Evolutionary conservation across 2,329 filamentous ascomycete species (phyloP).

Genomic region (Fusarium tuaranense): DNA sequence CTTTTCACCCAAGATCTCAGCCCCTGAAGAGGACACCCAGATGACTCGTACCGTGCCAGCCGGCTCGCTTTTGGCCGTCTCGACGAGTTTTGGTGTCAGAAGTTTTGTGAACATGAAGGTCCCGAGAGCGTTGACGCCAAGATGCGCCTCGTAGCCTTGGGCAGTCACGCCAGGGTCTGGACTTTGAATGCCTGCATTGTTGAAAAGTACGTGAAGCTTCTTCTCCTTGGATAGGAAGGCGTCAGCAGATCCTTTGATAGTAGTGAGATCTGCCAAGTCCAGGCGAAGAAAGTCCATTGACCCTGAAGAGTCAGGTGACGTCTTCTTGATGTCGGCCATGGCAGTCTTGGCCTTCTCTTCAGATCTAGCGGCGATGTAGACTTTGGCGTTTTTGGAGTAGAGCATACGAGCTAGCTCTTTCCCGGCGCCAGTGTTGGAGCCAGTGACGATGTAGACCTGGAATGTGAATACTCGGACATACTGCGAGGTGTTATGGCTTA

Average conservation of each 20-base stretch:
- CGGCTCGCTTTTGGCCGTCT: not conserved
- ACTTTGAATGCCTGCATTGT: constrained; percentile 48
- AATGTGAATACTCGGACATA: not conserved
- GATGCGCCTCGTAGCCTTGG: constrained; percentile 49
- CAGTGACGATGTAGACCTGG: constrained; percentile 62
- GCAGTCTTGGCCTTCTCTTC: constrained; percentile 41
- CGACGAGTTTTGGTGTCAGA: not conserved
- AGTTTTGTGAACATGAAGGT: not conserved
- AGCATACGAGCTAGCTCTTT: constrained; percentile 64
- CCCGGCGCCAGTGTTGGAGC: constrained; percentile 57
- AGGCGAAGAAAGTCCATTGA: constrained; percentile 46
- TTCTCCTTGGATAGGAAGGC: constrained; percentile 52
- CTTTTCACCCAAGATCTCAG: not conserved
- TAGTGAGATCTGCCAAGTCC: constrained; percentile 56
- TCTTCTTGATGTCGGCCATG: constrained; percentile 44
- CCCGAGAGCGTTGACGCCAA: not conserved
- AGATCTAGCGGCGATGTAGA: constrained; percentile 65
- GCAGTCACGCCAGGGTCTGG: constrained; percentile 5
- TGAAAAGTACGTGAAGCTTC: constrained; percentile 57
- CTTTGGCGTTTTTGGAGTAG: constrained; percentile 62
- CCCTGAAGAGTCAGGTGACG: not conserved
- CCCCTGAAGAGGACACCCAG: not conserved
- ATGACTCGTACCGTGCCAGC: not conserved
- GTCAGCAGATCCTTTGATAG: constrained; percentile 52
- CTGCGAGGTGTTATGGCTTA: not conserved